Conservation (phyloP, 371 early-diverging fungal genomes). For the Mortierella sp. region DNA sequence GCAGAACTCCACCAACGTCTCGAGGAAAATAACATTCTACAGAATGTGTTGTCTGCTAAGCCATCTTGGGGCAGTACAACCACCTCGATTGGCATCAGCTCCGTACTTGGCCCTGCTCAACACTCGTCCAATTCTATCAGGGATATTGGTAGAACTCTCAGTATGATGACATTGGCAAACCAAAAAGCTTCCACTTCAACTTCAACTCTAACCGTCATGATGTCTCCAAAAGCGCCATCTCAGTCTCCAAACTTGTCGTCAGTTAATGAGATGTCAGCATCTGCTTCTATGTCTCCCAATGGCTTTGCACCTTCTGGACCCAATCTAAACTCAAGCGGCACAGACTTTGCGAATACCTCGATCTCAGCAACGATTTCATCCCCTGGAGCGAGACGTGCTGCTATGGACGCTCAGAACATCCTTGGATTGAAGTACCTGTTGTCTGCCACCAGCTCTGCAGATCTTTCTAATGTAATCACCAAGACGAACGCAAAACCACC, state of each 20-base stretch:
- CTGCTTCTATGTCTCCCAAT: not conserved
- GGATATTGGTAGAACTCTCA: slow-evolving; percentile 36
- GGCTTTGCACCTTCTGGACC: slow-evolving; percentile 8
- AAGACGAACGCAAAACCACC: slow-evolving; percentile 36
- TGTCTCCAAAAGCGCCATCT: slow-evolving; percentile 16
- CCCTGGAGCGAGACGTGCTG: slow-evolving; percentile 20
- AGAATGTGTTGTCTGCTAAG: slow-evolving; percentile 21
- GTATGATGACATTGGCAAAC: slow-evolving; percentile 41
- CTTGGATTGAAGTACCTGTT: slow-evolving; percentile 45
- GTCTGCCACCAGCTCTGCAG: slow-evolving; percentile 43
- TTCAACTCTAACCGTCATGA: slow-evolving; percentile 1
- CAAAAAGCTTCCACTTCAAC: slow-evolving; percentile 18
- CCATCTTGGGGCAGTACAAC: slow-evolving; percentile 7
- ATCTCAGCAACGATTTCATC: slow-evolving; percentile 16
- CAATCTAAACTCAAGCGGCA: not conserved
- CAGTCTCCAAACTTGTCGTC: not conserved
- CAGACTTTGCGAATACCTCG: slow-evolving; percentile 11
- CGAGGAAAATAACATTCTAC: slow-evolving; percentile 47
- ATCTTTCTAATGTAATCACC: slow-evolving; percentile 53
- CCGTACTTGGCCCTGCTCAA: slow-evolving; percentile 7
- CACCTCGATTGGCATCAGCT: slow-evolving; percentile 18
- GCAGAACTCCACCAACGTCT: slow-evolving; percentile 44
- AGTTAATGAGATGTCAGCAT: not conserved
- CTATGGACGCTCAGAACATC: slow-evolving; percentile 15
- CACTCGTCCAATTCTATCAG: slow-evolving; percentile 18